Base-by-base conservation (phyloP, 1,139 yeast genomes). In the Sugiyamaella japonica region DNA sequence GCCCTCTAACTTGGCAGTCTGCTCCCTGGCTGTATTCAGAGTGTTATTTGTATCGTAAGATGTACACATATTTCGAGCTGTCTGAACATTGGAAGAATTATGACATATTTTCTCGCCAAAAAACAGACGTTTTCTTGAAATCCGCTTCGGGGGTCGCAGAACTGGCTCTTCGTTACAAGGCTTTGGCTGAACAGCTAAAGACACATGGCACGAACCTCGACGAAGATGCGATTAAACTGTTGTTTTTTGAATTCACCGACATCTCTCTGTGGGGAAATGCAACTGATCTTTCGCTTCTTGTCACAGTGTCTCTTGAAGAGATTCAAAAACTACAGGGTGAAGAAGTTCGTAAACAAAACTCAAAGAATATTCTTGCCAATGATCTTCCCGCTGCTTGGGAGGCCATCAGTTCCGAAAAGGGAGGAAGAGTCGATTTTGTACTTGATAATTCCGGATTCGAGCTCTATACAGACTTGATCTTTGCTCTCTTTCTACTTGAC, bases 181-280 rank as follows among this genome's bases (percentile, higher is more conserved):
- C 78, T 56, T 70, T 86, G 48, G 63, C 73, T 32, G 60, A 71
- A 39, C 76, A 78, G 63, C 62, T 76, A 23, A 60, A 37, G 13
- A 42, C 38, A 7, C 39, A 42, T 17, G 20, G 65, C 12, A 63
- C 64, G 12, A 62, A 65, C 15, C 60, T 72, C n/a, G 79, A 77
- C 56, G 61, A 65, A 2, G 83, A 79, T n/a, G 73, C 79, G 0
- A 73, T 86, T 59, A 69, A 77, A 58, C 66, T 70, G 32, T 61
- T 74, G 40, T 72, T 75, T 58, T 64, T 78, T 59, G 99, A 95
- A 68, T 88, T 90, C 64, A 73, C 87, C 46, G 97, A 90, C 66
- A 83, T 93, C 58, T 88, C 97, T 0, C 76, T 93, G 56, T 93
- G 99, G 99, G 99, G 99, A 23, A 93, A 93, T 71, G 97, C 98